Evolutionary conservation across 2,329 filamentous ascomycete species (phyloP), one percentile per base, ranked within the genome.

Genomic region (Dactylellina leptospora): DNA sequence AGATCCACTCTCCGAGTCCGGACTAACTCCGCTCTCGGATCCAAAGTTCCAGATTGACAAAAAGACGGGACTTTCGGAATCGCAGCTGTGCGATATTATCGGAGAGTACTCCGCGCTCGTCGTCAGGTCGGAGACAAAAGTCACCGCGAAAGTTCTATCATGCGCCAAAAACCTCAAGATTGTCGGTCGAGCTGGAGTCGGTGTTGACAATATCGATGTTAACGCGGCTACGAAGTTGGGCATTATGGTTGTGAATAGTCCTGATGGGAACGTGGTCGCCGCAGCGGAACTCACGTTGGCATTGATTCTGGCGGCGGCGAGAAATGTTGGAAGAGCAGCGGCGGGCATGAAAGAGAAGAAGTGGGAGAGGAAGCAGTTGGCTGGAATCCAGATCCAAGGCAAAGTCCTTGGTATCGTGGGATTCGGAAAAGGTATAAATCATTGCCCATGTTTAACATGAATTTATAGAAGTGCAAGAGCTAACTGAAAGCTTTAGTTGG

Each of bases 131-230:
- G 90, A 92, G 80, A 93, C 90, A 1, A 90, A 92, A 77, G 90
- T 93, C 70, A 93, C 88, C 0, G 84, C 88, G 0, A 81, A 84
- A 1, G 83, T 93, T 0, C 83, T 93, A 10, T 80, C 82, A 10
- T 88, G 87, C 1, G 90, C 86, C 8, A 85, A 83, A 75, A 89
- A 86, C 69, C 83, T 93, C 55, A 88, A 89, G 75, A 90, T 93
- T 6, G 90, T 95, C 20, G 91, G 90, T 1, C 84, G 91, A 72
- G 91, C 91, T 10, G 91, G 91, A 10, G 91, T 93, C 0, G 91
- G 90, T 28, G 90, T 93, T 22, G 90, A 93, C 80, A 93, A 93
- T 80, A 90, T 95, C 51, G 85, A 93, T 77, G 88, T 93, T 0
- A 82, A 86, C 30, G 85, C 87, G 5, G 90, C 90, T 1, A 93